Evolutionary conservation across 768 basidiomycete species (phyloP), one percentile per base, ranked within the genome.

Genomic region (Suillus tomentosus): DNA sequence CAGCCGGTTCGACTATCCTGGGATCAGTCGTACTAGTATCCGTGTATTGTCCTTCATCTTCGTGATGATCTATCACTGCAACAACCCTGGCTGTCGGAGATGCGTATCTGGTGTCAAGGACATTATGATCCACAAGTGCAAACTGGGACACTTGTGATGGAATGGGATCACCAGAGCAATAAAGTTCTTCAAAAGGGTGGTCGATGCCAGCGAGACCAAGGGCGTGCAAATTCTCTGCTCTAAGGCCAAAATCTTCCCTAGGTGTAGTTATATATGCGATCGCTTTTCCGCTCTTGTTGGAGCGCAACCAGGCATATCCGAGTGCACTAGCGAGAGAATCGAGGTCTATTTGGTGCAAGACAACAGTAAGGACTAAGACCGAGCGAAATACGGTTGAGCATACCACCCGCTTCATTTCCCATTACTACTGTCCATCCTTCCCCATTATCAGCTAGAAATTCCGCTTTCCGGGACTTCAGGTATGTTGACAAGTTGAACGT

Each of bases 381-480:
- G 37, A n/a, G 40, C n/a, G 15, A 42, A 24, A 60, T 47, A 22
- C 31, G 59, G 48, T 34, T 54, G 22, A 60, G 45, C 63, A 17
- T 73, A 96, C 96, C 96, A 71, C 96, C 96, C 15, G 96, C 94
- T 77, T 99, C 96, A 74, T 99, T 99, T 0, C 96, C 96, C 88
- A 95, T 92, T 0, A 88, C 90, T 6, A 97, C 81, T 0, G 86
- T 90, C 96, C 95, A 99, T 55, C 87, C 84, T 7, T 73, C 67
- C 0, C 79, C 83, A 47, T 81, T 80, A 57, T 88, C 90, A 19
- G 70, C 72, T 24, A 95, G 75, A 70, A 92, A 97, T 31, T 73
- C 77, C 31, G 78, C 71, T 73, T 91, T 93, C 63, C 85, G 76
- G 27, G 72, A 71, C n/a, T 59, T 37, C 17, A 88, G 73, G 67